Evolutionary conservation across 441 rosid species (phyloP).

Genomic region (Adansonia madagascariensis): DNA sequence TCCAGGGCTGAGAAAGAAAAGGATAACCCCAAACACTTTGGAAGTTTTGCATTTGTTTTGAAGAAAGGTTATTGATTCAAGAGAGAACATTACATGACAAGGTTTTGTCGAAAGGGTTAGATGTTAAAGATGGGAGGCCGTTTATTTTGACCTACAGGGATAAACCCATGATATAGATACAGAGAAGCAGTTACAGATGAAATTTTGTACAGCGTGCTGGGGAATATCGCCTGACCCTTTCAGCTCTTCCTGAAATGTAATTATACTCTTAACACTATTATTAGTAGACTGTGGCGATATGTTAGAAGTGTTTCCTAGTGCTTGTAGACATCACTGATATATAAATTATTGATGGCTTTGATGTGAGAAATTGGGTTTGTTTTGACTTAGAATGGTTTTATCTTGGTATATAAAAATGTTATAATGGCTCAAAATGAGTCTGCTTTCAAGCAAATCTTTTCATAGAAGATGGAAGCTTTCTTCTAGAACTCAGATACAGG

Average conservation of each 20-base stretch:
- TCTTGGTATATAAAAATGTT: neutral
- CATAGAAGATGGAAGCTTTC: neutral
- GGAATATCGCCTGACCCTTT: constrained; percentile 46
- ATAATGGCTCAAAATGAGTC: neutral
- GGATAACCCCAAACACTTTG: constrained; percentile 54
- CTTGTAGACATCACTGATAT: constrained; percentile 21
- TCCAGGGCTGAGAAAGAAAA: constrained; percentile 57
- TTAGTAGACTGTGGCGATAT: constrained; percentile 25
- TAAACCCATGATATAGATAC: constrained; percentile 24
- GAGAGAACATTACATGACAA: constrained; percentile 52
- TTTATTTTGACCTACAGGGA: neutral
- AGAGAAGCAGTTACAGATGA: constrained; percentile 26
- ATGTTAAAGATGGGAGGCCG: constrained; percentile 25
- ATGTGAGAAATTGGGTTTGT: constrained; percentile 23
- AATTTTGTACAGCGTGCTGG: constrained; percentile 44
- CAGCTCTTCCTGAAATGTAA: constrained; percentile 57
- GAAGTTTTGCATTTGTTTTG: constrained; percentile 38
- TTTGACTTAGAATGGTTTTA: neutral
- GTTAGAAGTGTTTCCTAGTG: constrained; percentile 19
- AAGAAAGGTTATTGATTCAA: constrained; percentile 31
- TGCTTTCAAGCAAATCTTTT: no score
- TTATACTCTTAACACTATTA: constrained; percentile 38
- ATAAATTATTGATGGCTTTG: constrained; percentile 28
- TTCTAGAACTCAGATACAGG: neutral
- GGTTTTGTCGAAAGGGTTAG: constrained; percentile 50